Percentiles rank a stretch among this genome's conserved stretches.
phyloP scores from a whole-genome alignment of 768 basidiomycete genomes.

The Leccinum incarnatum region DNA sequence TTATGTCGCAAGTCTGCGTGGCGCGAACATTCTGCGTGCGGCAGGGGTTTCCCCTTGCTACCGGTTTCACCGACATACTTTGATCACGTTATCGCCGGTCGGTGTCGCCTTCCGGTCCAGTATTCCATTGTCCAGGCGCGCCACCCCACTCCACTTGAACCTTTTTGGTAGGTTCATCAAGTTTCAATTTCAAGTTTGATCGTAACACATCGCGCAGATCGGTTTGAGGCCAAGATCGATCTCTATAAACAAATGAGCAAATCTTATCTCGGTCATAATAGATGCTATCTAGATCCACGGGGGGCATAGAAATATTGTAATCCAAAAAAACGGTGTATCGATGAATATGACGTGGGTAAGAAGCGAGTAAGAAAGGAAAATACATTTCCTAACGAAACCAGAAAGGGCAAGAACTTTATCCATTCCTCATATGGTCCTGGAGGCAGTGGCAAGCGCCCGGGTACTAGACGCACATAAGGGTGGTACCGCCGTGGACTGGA shows the following conservation, averaged over 20 bases:
- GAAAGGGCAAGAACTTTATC: not conserved
- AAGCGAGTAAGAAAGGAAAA: not conserved
- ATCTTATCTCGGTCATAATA: slow-evolving; percentile 1
- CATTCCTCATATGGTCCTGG: slow-evolving; percentile 8
- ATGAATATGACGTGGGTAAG: not conserved
- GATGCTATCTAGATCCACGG: not conserved
- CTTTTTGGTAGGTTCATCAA: not conserved
- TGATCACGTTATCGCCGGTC: not conserved
- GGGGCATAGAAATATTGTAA: not conserved
- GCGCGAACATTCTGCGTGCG: not conserved
- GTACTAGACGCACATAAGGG: slow-evolving; percentile 17
- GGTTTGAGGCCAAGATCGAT: not conserved
- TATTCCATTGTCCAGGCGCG: not conserved
- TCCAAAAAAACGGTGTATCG: not conserved
- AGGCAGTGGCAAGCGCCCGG: slow-evolving; percentile 18
- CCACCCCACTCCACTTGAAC: not conserved
- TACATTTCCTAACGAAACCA: not conserved
- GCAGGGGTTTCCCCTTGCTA: not conserved
- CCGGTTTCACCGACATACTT: not conserved
- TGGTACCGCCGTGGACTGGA: slow-evolving; percentile 10
- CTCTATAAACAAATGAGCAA: not conserved
- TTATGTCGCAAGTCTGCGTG: not conserved
- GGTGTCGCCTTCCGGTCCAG: not conserved
- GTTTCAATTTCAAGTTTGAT: not conserved
- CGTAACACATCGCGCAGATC: not conserved